Evolutionary conservation across 169 alveolate genomes (phyloP).

Genomic region (Babesia sp.): DNA sequence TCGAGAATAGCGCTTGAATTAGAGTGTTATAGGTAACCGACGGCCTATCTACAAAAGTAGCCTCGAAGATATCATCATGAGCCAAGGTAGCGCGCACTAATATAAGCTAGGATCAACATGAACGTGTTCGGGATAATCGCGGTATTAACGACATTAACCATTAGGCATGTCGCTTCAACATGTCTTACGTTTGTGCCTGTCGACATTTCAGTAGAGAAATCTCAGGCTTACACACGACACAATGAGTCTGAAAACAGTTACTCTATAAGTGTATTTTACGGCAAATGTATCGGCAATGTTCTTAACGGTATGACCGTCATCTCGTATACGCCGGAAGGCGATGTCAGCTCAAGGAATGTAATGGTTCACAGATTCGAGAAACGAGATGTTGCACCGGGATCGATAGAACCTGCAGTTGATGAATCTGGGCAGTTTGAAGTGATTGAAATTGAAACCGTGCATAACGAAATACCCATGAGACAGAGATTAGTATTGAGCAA

Average conservation of each 20-base stretch:
- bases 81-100: not conserved
- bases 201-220: not conserved
- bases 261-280: not conserved
- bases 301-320: not conserved
- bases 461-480: conserved; percentile 4
- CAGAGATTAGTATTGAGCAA: not conserved
- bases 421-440: not conserved
- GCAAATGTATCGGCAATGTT: conserved; percentile 13
- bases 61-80: not conserved
- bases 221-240: not conserved
- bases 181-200: not conserved
- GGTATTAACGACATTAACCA: not conserved
- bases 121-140: not conserved
- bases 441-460: conserved; percentile 40
- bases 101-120: not conserved
- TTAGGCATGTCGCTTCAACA: not conserved
- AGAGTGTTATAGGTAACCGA: not conserved
- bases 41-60: not conserved
- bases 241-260: not conserved
- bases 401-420: not conserved
- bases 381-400: not conserved
- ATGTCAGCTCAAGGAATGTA: not conserved
- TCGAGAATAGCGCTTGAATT: not conserved
- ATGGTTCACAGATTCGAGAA: not conserved
- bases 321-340: not conserved